Conservation (phyloP, 2,329 filamentous ascomycete species). For the Pezicula radicicola region DNA sequence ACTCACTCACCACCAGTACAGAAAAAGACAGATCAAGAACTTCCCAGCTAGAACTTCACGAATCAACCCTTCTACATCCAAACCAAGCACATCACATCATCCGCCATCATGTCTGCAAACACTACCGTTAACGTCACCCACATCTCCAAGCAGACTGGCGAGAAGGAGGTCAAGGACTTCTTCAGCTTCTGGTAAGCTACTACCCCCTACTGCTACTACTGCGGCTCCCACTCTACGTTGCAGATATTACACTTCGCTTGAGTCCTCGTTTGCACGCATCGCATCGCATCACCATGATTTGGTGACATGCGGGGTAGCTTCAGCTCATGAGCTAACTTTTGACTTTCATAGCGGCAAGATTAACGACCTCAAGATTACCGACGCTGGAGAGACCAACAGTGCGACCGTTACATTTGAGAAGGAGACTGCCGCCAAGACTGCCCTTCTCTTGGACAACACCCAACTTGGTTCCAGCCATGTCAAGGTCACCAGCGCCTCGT, state of each 20-base stretch:
- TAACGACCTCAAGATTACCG: conserved; percentile 72
- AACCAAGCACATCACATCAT: neutral
- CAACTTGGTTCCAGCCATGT: conserved; percentile 88
- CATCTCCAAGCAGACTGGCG: conserved; percentile 76
- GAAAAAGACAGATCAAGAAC: too few species aligned
- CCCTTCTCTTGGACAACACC: conserved; percentile 94
- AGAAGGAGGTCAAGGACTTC: conserved; percentile 93
- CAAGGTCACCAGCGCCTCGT: conserved; percentile 57
- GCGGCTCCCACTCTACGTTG: conserved; percentile 19
- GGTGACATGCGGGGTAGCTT: too few species aligned
- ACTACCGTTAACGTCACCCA: conserved; percentile 84
- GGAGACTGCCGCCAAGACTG: conserved; percentile 93
- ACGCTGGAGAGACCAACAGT: conserved; percentile 66
- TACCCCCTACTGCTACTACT: too few species aligned
- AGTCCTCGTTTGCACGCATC: neutral
- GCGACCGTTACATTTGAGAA: conserved; percentile 97
- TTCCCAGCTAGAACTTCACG: too few species aligned
- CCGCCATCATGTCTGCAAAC: conserved; percentile 45
- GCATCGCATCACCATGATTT: neutral
- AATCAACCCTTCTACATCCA: too few species aligned
- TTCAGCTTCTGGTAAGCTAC: conserved; percentile 87
- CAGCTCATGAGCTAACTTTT: neutral
- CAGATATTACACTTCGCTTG: conserved; percentile 7
- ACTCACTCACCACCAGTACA: too few species aligned
- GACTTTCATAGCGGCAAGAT: conserved; percentile 77